Evolutionary conservation across 176 grass and related monocot species (phyloP), one percentile per base, ranked within the genome.

Genomic region (Carex littledalei): DNA sequence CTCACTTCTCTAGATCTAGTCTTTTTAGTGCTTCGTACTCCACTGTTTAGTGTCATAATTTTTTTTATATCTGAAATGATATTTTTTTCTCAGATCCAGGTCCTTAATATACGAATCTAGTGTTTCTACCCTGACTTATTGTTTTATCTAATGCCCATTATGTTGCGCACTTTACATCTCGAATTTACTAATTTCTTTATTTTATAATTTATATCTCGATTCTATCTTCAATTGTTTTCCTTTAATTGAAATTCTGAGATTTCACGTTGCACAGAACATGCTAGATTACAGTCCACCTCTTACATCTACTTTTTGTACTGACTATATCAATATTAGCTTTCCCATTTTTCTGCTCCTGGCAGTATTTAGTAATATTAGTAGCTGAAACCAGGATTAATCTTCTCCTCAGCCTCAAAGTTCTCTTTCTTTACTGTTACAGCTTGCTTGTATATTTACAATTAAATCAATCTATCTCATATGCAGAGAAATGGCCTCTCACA

Each of bases 401-500:
- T 80, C 55, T 77, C 29, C 58, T 65, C 79, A 2, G 58, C 64
- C 47, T 79, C 12, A 37, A 26, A 78, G 12, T 79, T 15, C 9
- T 78, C 7, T 56, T 81, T 1, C 69, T 83, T 8, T 18, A 83
- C 49, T 32, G 37, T 50, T 72, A 80, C 49, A 85, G 67, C 0
- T 14, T 87, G 22, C 59, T 39, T 24, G 87, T 74, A 14, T 1
- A 4, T n/a, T 72, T 56, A 78, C 6, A 57, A 78, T 56, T 14
- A 17, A 56, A 54, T 77, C 47, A 78, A 32, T 54, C 18, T 84
- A 50, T 57, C 8, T 0, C 18, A 45, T 49, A 29, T 84, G 37
- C 31, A 98, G 95, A 84, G 91, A 84, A 79, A 98, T 95, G 95
- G 93, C 95, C 0, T 98, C 95, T 9, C 95, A 98, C 75, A 88